Conservation (phyloP, 352 stramenopile species). For the Achlya hypogyna region DNA sequence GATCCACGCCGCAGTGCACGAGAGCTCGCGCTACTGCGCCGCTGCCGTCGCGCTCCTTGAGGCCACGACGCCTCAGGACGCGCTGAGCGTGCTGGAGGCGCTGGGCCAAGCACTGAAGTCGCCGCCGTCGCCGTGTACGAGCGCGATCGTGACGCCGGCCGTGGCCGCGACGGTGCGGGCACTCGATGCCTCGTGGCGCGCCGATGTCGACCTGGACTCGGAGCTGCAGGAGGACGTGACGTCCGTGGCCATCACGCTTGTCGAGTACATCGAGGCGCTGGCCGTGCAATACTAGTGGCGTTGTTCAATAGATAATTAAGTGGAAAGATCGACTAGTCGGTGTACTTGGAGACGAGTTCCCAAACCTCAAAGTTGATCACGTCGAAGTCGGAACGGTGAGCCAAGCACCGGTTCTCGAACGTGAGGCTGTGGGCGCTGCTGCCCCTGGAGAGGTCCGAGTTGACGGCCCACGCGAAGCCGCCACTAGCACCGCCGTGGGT, state of each 20-base stretch:
- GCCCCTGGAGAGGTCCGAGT: conserved; percentile 52
- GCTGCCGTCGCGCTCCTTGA: conserved; percentile 33
- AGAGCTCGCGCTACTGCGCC: conserved; percentile 39
- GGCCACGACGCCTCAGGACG: not conserved
- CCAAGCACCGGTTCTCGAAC: conserved; percentile 48
- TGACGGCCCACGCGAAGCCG: conserved; percentile 57
- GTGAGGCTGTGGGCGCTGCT: conserved; percentile 40
- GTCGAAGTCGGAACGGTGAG: conserved; percentile 41
- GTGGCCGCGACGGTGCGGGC: not conserved
- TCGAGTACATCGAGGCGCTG: conserved; percentile 29
- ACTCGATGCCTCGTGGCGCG: not conserved
- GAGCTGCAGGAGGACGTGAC: conserved; percentile 48
- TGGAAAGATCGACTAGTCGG: not conserved
- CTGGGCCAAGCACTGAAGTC: not conserved
- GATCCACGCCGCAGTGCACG: conserved; percentile 38
- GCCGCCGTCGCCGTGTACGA: not conserved
- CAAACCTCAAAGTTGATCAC: conserved; percentile 58
- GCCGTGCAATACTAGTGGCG: conserved; percentile 12
- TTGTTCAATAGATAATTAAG: not conserved
- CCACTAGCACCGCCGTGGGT: conserved; percentile 24
- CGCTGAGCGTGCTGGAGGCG: not conserved
- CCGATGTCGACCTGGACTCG: conserved; percentile 31
- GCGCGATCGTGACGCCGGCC: not conserved
- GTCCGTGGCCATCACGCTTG: conserved; percentile 23
- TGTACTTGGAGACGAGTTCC: conserved; percentile 42